Evolutionary conservation across 2,329 filamentous ascomycete genomes (phyloP), one percentile per base, ranked within the genome.

Genomic region (Phoma sp.): DNA sequence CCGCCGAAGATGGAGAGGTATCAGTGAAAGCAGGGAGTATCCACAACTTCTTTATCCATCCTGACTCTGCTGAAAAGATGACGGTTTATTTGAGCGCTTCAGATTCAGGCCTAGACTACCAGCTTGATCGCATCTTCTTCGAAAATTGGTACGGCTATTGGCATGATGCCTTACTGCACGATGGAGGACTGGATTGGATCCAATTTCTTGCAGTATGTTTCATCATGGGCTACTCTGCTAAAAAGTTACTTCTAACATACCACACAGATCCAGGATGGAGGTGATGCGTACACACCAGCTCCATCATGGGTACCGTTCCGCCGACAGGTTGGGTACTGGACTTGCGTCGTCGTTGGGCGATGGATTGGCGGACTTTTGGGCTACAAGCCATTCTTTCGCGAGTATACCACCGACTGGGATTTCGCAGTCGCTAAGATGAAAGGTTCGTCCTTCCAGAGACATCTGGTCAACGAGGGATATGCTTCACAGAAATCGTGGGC

Each of bases 331-430:
- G 65, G 70, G 2, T 59, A 61, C 25, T 60, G 39, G 11, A 32
- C 69, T 14, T 67, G 74, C 5, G 64, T 77, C 21, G 56, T 73
- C 5, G 29, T 77, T n/a, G 75, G 76, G 7, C 68, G 75, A 50
- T 78, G 74, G 72, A 39, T 77, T 21, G 75, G 75, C 7, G 71
- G 71, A 0, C 34, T 75, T 42, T 56, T 77, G 25, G 75, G 75
- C 4, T 77, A 77, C 56, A 70, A 75, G 55, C 76, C 76, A 2
- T 77, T 71, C 39, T 68, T 69, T 46, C 56, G 57, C 33, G 60
- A 75, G 56, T 77, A 73, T 70, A 76, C 71, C 7, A 72, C 66
- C 7, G 74, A 77, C 34, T 77, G 75, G 75, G 64, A 74, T 21
- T 50, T 42, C 21, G 47, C 47, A 6, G 47, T 50, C n/a, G 47